These are phyloP conservation scores for Groenewaldozyma salmanticensis DNA, from an alignment of 805 yeast species.

Conservation along the genomic window DNA sequence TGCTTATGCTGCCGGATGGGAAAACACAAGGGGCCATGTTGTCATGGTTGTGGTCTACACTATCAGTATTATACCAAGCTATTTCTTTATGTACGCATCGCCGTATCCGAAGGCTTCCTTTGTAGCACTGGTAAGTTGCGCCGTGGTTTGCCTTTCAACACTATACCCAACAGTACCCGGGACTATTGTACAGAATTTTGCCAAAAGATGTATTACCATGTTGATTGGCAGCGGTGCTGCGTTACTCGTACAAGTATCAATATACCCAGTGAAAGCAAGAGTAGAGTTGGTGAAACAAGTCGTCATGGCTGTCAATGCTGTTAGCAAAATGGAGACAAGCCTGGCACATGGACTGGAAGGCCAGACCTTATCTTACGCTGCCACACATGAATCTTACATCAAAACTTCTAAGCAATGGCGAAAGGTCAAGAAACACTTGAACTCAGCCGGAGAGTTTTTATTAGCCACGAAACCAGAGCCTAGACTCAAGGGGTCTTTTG, in stretches of 20 bases:
- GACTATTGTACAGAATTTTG: constrained; percentile 36
- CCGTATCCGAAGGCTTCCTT: constrained; percentile 44
- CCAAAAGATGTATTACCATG: constrained; percentile 41
- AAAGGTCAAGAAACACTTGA: constrained; percentile 31
- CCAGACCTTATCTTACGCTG: constrained; percentile 25
- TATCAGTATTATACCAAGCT: constrained; percentile 38
- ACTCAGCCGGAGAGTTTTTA: constrained; percentile 31
- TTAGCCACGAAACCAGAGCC: constrained; percentile 33
- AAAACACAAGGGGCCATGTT: constrained; percentile 22
- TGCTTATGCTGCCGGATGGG: constrained; percentile 35
- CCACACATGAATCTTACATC: constrained; percentile 26
- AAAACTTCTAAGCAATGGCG: constrained; percentile 28
- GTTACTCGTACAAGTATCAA: constrained; percentile 33
- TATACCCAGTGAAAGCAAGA: constrained; percentile 42
- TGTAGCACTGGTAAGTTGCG: constrained; percentile 38
- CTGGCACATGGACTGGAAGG: constrained; percentile 34
- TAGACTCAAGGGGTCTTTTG: constrained; percentile 37
- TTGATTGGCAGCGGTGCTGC: constrained; percentile 43
- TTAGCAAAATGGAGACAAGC: constrained; percentile 31
- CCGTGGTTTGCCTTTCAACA: constrained; percentile 39
- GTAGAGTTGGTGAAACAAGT: constrained; percentile 36
- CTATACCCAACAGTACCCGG: constrained; percentile 32
- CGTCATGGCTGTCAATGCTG: constrained; percentile 31
- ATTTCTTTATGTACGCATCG: constrained; percentile 35
- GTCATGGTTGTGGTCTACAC: constrained; percentile 35